These are phyloP conservation scores for Fremontodendron californicum DNA, from an alignment of 345 rosid genomes.

Conservation along the genomic window DNA sequence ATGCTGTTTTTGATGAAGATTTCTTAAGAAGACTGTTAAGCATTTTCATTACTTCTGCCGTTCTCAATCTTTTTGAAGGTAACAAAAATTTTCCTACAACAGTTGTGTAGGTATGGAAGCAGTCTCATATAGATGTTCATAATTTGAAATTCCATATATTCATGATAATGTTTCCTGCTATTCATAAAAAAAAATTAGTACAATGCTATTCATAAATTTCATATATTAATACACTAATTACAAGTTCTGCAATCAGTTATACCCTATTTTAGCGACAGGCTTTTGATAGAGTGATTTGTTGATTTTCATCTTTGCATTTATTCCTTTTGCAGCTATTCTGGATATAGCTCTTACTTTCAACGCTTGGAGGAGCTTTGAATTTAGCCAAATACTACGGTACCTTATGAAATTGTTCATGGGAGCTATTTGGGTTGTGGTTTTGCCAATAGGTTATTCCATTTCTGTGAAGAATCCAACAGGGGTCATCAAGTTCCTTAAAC, in stretches of 20 bases:
- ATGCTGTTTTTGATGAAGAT: slow-evolving; percentile 52
- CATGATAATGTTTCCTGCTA: not conserved
- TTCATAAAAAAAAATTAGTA: not conserved
- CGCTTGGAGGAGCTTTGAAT: slow-evolving; percentile 82
- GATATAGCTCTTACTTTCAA: slow-evolving; percentile 75
- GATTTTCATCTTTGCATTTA: slow-evolving; percentile 7
- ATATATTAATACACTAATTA: slow-evolving; percentile 2
- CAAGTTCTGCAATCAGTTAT: not conserved
- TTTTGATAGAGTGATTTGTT: not conserved
- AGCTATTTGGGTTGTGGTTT: slow-evolving; percentile 72
- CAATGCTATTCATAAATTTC: not conserved
- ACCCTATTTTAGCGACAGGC: not conserved
- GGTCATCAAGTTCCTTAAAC: slow-evolving; percentile 55
- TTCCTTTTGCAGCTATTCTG: slow-evolving; percentile 54
- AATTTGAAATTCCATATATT: not conserved
- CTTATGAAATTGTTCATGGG: slow-evolving; percentile 72
- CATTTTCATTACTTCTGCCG: slow-evolving; percentile 83
- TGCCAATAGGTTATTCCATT: slow-evolving; percentile 76
- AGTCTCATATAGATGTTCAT: slow-evolving; percentile 2
- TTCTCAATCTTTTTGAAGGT: slow-evolving; percentile 88
- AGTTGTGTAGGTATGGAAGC: not conserved
- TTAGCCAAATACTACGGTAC: slow-evolving; percentile 67
- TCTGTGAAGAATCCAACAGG: slow-evolving; percentile 74
- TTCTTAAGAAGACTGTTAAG: slow-evolving; percentile 61
- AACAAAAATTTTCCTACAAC: slow-evolving; percentile 8